Base-by-base conservation (phyloP, 345 rosid species). In the Kernera saxatilis region DNA sequence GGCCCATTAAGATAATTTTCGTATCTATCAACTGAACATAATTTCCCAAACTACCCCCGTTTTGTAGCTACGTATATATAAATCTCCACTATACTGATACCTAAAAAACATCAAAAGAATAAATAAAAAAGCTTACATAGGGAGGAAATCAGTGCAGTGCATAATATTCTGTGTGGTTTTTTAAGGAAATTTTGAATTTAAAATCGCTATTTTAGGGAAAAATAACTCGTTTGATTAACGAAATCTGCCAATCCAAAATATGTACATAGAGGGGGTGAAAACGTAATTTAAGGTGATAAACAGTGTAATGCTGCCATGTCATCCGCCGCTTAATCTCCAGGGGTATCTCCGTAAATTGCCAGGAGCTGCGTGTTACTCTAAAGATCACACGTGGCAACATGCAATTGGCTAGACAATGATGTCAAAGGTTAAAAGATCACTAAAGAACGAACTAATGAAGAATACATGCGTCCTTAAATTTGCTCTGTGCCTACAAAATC, bases 281-380 rank as follows among this genome's bases (percentile, higher is more conserved):
- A 39, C 62, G 78, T 74, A 51, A 48, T 49, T 57, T 18, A 17
- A 11, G 5, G 17, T 22, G 8, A 56, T 2, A 56, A 63, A 41
- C 44, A 61, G 13, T 51, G 5, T 37, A n/a, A 11, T 39, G 3
- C 9, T 40, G 78, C 78, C 78, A 67, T 57, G 72, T 48, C 77
- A 73, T 29, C 77, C 53, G 22, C 77, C 67, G 67, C 45, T 73
- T 66, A 3, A 17, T 54, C 32, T 44, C 15, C 5, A 72, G 19
- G 77, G 71, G 25, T 65, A 64, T 36, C 5, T 45, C 32, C 11
- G 65, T 72, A 64, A 63, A 45, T 18, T 33, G 2, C 10, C 6
- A 11, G 1, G 25, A 55, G 7, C 14, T 72, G 2, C 8, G 37
- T 35, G 3, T 52, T 41, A 17, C 44, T 8, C 6, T 19, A 64